Evolutionary conservation across 805 yeast genomes (phyloP).

Genomic region (Metschnikowia baotianmanensis): DNA sequence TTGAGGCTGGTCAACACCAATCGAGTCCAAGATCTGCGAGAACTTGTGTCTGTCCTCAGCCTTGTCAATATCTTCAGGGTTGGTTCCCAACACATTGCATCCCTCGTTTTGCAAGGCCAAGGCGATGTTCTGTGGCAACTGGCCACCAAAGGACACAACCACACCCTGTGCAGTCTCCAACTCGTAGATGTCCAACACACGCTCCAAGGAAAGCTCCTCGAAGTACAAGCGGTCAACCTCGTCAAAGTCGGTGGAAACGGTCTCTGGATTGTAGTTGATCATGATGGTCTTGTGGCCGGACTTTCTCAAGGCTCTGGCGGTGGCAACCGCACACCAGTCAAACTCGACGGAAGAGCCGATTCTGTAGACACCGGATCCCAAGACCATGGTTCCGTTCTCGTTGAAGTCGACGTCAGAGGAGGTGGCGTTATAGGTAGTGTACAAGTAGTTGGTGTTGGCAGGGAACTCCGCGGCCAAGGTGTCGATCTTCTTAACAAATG

Average conservation of each 20-base stretch:
- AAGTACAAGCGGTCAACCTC: slow-evolving; percentile 97
- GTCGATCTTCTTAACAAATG: slow-evolving; percentile 95
- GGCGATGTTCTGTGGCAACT: slow-evolving; percentile 96
- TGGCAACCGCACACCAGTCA: slow-evolving; percentile 98
- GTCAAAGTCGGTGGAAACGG: slow-evolving; percentile 97
- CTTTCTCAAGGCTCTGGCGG: slow-evolving; percentile 90
- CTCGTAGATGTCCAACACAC: slow-evolving; percentile 96
- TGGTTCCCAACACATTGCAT: slow-evolving; percentile 88
- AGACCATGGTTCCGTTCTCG: slow-evolving; percentile 89
- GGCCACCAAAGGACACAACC: slow-evolving; percentile 97
- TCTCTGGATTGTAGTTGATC: slow-evolving; percentile 98
- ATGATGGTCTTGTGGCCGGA: slow-evolving; percentile 87
- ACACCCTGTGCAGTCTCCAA: slow-evolving; percentile 87
- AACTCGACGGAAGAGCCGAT: slow-evolving; percentile 98
- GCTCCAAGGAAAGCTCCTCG: slow-evolving; percentile 91
- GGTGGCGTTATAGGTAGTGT: slow-evolving; percentile 93
- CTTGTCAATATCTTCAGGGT: slow-evolving; percentile 91
- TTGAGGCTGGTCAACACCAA: slow-evolving; percentile 93
- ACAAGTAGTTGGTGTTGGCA: slow-evolving; percentile 91
- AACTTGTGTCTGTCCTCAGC: slow-evolving; percentile 99
- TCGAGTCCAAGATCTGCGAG: slow-evolving; percentile 88
- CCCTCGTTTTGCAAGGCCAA: slow-evolving; percentile 74
- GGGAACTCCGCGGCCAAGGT: slow-evolving; percentile 99
- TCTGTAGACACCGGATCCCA: slow-evolving; percentile 99
- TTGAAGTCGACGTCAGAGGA: slow-evolving; percentile 79